phyloP scores from a whole-genome alignment of 2,329 filamentous ascomycete species.

The Fusarium burgessii region DNA sequence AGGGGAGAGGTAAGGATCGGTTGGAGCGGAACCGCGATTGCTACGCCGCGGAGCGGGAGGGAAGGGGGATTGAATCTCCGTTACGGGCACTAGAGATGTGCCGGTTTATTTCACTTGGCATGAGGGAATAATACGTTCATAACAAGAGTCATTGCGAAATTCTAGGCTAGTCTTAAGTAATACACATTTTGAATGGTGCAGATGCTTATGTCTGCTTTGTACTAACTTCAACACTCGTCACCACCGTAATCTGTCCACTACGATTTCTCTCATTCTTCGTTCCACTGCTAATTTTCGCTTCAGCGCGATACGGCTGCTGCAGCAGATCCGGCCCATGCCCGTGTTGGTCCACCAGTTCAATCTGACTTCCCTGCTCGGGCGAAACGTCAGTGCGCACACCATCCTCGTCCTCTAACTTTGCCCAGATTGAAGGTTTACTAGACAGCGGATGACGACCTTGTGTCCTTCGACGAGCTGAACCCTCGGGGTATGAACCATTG shows the following conservation, averaged over 20 bases:
- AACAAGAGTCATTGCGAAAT: no score
- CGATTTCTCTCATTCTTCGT: not conserved
- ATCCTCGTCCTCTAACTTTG: slow-evolving; percentile 49
- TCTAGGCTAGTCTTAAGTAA: not conserved
- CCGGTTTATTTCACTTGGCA: not conserved
- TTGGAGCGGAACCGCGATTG: slow-evolving; percentile 6
- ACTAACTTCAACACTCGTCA: slow-evolving; percentile 47
- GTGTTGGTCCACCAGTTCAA: slow-evolving; percentile 46
- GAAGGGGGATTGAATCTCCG: not conserved
- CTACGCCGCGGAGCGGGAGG: not conserved
- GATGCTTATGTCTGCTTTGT: slow-evolving; percentile 2
- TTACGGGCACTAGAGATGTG: slow-evolving; percentile 1
- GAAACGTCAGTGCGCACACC: slow-evolving; percentile 12
- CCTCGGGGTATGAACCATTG: slow-evolving; percentile 33
- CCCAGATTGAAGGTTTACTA: slow-evolving; percentile 45
- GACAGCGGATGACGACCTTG: slow-evolving; percentile 26
- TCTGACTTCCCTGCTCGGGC: slow-evolving; percentile 45
- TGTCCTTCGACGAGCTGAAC: slow-evolving; percentile 35
- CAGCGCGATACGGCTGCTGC: slow-evolving; percentile 19
- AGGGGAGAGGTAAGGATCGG: not conserved
- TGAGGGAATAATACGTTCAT: not conserved
- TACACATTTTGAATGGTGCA: not conserved
- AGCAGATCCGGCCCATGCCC: slow-evolving; percentile 23
- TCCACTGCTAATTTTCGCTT: slow-evolving; percentile 14
- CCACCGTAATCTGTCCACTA: slow-evolving; percentile 45